A percentile compares a stretch with the other conserved stretches of the same genome.
These are phyloP conservation scores for Ascochyta lentis DNA, from an alignment of 2,329 filamentous ascomycete species.

Conservation along the genomic window DNA sequence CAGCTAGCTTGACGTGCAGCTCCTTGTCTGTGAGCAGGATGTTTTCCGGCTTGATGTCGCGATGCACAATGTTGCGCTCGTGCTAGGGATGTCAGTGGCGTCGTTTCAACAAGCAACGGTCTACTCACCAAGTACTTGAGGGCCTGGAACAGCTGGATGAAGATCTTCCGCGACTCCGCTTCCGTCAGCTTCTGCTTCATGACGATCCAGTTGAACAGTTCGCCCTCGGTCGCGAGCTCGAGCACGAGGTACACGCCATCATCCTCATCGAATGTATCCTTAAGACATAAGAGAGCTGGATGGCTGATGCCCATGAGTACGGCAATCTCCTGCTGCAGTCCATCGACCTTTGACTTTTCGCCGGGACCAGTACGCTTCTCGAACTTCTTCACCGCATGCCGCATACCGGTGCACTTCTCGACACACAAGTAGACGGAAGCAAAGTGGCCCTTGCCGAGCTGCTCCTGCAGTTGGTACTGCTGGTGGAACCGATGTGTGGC, in stretches of 20 bases:
- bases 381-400: constrained; percentile 94
- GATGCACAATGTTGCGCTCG: constrained; percentile 94
- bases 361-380: constrained; percentile 83
- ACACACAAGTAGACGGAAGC: constrained; percentile 91
- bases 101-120: background rate
- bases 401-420: constrained; percentile 80
- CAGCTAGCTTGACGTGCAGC: constrained; percentile 86
- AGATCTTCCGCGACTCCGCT: constrained; percentile 82
- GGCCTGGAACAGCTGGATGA: constrained; percentile 89
- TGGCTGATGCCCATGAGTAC: constrained; percentile 98
- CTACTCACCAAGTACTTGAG: constrained; percentile 87
- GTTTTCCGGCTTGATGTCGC: constrained; percentile 97
- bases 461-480: constrained; percentile 83
- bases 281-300: constrained; percentile 88
- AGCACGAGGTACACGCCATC: constrained; percentile 91
- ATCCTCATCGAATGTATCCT: constrained; percentile 91
- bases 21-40: constrained; percentile 88
- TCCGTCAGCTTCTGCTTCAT: constrained; percentile 89
- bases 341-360: constrained; percentile 82
- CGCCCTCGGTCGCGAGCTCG: constrained; percentile 89
- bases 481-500: constrained; percentile 78
- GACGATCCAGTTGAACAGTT: constrained; percentile 95
- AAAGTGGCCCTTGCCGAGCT: constrained; percentile 93
- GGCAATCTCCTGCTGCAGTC: constrained; percentile 92
- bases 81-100: constrained; percentile 66